Evolutionary conservation across 306 rosid genomes (phyloP).

Genomic region (Luffa acutangula): DNA sequence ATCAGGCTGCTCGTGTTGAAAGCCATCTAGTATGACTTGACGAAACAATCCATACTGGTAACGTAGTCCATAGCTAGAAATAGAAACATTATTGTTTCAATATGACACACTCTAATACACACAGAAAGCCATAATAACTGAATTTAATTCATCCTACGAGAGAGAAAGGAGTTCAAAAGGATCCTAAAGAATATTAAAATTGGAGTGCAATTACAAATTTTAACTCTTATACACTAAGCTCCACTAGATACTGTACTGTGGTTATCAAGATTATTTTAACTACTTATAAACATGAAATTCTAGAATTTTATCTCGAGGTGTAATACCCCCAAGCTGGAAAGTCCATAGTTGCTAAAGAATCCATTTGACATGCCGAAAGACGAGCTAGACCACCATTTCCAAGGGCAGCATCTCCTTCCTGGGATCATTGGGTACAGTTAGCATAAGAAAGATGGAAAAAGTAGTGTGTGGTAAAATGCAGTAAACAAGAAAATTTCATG

Average conservation of each 20-base stretch:
- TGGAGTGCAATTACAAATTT: background rate
- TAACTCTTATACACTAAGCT: background rate
- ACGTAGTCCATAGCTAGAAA: constrained; percentile 50
- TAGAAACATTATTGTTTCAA: background rate
- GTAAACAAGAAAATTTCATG: background rate
- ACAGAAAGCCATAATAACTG: background rate
- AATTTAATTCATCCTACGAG: background rate
- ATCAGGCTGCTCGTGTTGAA: constrained; percentile 72
- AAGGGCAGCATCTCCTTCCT: constrained; percentile 80
- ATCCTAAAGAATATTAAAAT: background rate
- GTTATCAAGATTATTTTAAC: background rate
- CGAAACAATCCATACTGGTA: constrained; percentile 66
- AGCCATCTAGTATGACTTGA: constrained; percentile 59
- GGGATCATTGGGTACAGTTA: constrained; percentile 10
- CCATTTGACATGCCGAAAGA: constrained; percentile 73
- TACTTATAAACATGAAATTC: background rate
- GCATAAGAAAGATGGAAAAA: background rate
- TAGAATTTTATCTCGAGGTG: background rate
- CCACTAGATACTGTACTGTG: background rate
- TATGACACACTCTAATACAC: background rate
- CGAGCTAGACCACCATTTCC: constrained; percentile 82
- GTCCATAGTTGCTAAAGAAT: constrained; percentile 71
- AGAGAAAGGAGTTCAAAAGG: background rate
- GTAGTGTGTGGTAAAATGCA: background rate
- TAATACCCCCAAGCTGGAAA: constrained; percentile 81